Evolutionary conservation across 2,329 filamentous ascomycete genomes (phyloP), one percentile per base, ranked within the genome.

Genomic region (Colletotrichum sansevieriae): DNA sequence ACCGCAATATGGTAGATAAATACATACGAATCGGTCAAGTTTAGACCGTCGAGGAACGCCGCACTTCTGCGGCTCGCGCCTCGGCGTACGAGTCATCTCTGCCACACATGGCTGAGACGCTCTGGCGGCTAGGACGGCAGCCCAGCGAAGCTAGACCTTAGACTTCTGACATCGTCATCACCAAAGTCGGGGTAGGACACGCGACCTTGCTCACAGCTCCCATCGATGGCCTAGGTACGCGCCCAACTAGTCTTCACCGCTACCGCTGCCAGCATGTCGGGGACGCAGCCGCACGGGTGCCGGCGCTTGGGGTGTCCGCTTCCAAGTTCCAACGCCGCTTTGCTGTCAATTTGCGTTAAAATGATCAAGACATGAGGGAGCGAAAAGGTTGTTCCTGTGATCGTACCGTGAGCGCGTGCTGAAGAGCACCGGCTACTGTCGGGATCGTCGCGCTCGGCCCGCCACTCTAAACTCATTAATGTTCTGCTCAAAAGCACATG

Each of bases 121-220:
- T 13, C 22, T 18, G 29, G 29, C 56, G 56, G 56, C 56, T 59
- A 29, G 12, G 56, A 47, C 56, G 56, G 43, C 56, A 59, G 18
- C 11, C 29, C 41, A 10, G 13, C 41, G 20, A 59, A 59, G 56
- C 43, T 59, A 49, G 29, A 59, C 6, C 29, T 47, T 37, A 29
- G 25, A 35, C 15, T 12, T 49, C 44, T 43, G 8, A 15, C 54
- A 57, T 57, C 37, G 56, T 35, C 43, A 37, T 47, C 25, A 12
- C 18, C 29, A 11, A 39, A 18, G 25, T 25, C 9, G 15, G 12
- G 11, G 25, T 10, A 18, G 56, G 13, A 22, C 56, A 59, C 56
- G 18, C 56, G 43, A 59, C 43, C n/a, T 35, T 6, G 15, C 47
- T 10, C 47, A n/a, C 56, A 59, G 41, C 29, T 37, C 33, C 29